Evolutionary conservation across 805 yeast genomes (phyloP), one percentile per base, ranked within the genome.

Genomic region (Cephaloascus albidus): DNA sequence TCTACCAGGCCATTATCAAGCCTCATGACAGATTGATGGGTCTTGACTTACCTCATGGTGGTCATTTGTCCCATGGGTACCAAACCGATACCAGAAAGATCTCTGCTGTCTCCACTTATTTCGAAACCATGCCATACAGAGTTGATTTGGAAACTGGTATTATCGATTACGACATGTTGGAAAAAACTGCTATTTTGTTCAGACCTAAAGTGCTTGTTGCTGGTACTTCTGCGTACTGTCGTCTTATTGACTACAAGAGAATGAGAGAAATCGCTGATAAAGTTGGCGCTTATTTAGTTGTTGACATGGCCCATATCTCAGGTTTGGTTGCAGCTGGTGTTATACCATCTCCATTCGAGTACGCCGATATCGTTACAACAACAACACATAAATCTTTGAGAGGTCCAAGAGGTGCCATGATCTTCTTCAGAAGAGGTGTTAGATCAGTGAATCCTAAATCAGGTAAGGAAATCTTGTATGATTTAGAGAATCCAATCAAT

Each of bases 371-470:
- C 51, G 98, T 93, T 58, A 93, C 98, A 50, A 93, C 98, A 54
- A 90, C 98, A 43, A 90, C 98, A 44, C 98, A 93, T 76, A 93
- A 93, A 72, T 89, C 97, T 32, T 76, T 93, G 57, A 85, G 98
- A 73, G 98, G 98, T 45, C 98, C 98, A 62, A 86, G 98, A 74
- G 98, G 98, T 65, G 97, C 98, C 42, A 90, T 93, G 96, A 93
- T 93, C 63, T 93, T 93, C 76, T 93, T 84, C 80, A 86, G 97
- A 75, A 84, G 83, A 64, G 98, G 98, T 54, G 78, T 89, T 44
- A 81, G 95, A 75, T 79, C 83, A 43, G 78, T 80, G 49, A 84
- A 79, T 63, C 70, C 85, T 58, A 88, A 89, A 73, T 85, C 87
- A 54, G 97, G 97, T 56, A 85, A 87, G 70, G 96, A 88, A 67